Base-by-base conservation (phyloP, 805 yeast species). In the Cyberlindnera xylosilytica region DNA sequence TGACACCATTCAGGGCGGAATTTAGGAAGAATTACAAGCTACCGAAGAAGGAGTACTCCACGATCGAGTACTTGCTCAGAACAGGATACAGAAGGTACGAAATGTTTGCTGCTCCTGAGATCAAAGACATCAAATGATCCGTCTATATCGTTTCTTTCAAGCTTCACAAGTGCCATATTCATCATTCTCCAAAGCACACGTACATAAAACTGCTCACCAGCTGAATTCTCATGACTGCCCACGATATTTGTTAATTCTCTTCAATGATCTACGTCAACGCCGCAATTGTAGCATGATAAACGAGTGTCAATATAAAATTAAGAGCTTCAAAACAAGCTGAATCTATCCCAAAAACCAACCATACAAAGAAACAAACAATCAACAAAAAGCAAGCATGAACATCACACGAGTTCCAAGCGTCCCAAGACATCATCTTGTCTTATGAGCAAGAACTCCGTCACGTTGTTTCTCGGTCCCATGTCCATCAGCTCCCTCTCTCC, bases 401-500 rank as follows among this genome's bases (percentile, higher is more conserved):
- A 9, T 26, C 29, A 26, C 6, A 26, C 12, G n/a, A 41, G 34
- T 30, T 44, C 34, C 19, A 23, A 33, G 15, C 32, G 32, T 6
- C 28, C 30, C n/a, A 74, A 70, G 3, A 78, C 56, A 13, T 53
- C 56, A 32, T 60, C 62, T 48, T 71, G 74, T 48, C 79, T 69
- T 33, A 67, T 68, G 38, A 85, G 65, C 46, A 91, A 63, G 52
- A 84, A 74, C 60, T 88, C 96, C 4, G 93, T 83, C 20, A 82
- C 79, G 29, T 78, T 83, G 50, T 87, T 88, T 59, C 91, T 76
- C 38, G 79, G 73, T 20, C 83, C 84, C 85, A 88, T 87, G 61
- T 93, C 98, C 41, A 71, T 57, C 61, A 93, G 78, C 61, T 93
- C 99, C 41, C 82, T 75, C 50, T 84, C 88, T 7, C 95, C 90